Percentiles rank a stretch among this genome's conserved stretches.
phyloP scores from a whole-genome alignment of 1,284 basidiomycete genomes.

The Heterobasidion annosum region DNA sequence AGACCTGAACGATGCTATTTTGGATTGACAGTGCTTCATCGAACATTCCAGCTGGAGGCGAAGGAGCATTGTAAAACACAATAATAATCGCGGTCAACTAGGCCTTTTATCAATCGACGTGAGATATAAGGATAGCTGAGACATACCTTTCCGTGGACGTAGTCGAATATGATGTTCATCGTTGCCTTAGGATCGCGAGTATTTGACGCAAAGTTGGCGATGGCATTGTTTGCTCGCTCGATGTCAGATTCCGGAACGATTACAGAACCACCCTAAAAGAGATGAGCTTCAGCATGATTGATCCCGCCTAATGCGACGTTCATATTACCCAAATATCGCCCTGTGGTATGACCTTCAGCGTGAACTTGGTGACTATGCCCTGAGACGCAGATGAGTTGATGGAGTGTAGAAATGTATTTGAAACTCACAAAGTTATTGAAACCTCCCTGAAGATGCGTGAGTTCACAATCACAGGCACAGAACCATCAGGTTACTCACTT shows the following conservation, averaged over 20 bases:
- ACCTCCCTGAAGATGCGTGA: conserved; percentile 6
- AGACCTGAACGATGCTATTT: conserved; percentile 32
- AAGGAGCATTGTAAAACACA: conserved; percentile 46
- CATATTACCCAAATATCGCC: conserved; percentile 7
- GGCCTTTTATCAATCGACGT: neutral
- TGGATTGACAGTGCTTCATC: conserved; percentile 36
- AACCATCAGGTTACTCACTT: neutral
- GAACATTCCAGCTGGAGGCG: conserved; percentile 37
- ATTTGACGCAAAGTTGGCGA: neutral
- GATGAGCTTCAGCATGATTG: neutral
- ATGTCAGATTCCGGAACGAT: neutral
- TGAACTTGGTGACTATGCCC: conserved; percentile 12
- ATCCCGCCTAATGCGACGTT: neutral
- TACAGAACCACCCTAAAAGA: neutral
- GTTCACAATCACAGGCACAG: neutral
- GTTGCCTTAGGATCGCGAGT: neutral
- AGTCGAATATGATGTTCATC: neutral
- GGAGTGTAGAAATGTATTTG: neutral
- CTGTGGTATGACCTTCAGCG: conserved; percentile 5
- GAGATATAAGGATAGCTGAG: neutral
- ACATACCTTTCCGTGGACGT: neutral
- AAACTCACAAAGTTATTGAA: conserved; percentile 7
- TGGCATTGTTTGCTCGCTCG: neutral
- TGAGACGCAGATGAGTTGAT: neutral
- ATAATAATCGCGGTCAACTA: conserved; percentile 9